These are phyloP conservation scores for Myrmaecium sp. DNA, from an alignment of 2,329 filamentous ascomycete species.

Conservation along the genomic window DNA sequence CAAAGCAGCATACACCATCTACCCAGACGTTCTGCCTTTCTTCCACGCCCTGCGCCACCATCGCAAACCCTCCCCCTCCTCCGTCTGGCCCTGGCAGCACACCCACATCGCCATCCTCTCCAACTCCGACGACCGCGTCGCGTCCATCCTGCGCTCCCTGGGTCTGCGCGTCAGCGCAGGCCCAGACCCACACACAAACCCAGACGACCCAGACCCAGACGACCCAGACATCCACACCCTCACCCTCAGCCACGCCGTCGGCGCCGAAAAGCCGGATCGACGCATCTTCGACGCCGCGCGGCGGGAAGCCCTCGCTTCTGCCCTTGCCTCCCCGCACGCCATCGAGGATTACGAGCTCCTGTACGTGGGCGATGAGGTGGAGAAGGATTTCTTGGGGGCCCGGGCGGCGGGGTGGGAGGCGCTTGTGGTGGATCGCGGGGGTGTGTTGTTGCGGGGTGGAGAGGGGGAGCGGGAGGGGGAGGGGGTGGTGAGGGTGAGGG, in stretches of 20 bases:
- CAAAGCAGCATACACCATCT: conserved; percentile 34
- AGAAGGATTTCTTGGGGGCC: conserved; percentile 35
- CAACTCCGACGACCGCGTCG: conserved; percentile 46
- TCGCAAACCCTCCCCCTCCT: background rate
- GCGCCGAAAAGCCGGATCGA: conserved; percentile 39
- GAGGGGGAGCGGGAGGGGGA: background rate
- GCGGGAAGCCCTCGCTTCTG: too few relatives aligned
- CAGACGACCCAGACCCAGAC: conserved; percentile 29
- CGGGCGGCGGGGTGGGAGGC: conserved; percentile 30
- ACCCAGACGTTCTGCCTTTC: conserved; percentile 28
- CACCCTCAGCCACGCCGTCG: conserved; percentile 47
- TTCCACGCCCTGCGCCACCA: conserved; percentile 24
- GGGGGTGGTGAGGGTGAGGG: conserved; percentile 2
- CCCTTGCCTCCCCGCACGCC: conserved; percentile 23
- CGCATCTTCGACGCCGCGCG: conserved; percentile 40
- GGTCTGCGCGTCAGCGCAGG: conserved; percentile 28
- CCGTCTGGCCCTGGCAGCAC: conserved; percentile 20
- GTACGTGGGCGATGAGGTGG: conserved; percentile 38
- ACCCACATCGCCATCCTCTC: conserved; percentile 37
- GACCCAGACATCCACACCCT: conserved; percentile 39
- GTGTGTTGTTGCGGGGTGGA: background rate
- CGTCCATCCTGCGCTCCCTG: conserved; percentile 34
- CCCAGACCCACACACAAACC: conserved; percentile 22
- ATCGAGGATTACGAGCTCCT: conserved; percentile 13
- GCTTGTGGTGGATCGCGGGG: conserved; percentile 24